Evolutionary conservation across 805 yeast species (phyloP).

Genomic region (Zygotorulaspora florentina): DNA sequence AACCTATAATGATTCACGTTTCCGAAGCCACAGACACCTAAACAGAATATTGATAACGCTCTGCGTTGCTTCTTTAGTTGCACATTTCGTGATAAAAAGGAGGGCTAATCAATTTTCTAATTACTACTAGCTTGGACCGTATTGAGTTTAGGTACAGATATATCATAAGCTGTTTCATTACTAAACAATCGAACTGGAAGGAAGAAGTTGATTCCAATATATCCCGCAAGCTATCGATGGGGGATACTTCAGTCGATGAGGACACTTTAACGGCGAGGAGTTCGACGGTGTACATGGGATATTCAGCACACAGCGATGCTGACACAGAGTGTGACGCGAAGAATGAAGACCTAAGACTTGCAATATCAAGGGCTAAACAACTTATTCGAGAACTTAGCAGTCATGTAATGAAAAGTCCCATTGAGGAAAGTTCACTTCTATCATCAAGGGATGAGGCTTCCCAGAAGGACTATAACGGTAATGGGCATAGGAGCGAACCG

Average conservation of each 20-base stretch:
- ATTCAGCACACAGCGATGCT: slow-evolving; percentile 3
- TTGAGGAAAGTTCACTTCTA: slow-evolving; percentile 5
- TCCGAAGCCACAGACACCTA: background rate
- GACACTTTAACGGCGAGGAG: background rate
- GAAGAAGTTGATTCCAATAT: too few species aligned
- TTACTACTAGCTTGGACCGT: too few species aligned
- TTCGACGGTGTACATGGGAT: background rate
- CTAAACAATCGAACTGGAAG: too few species aligned
- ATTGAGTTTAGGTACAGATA: background rate
- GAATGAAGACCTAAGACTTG: slow-evolving; percentile 2
- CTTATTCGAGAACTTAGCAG: slow-evolving; percentile 10
- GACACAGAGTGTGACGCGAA: slow-evolving; percentile 1
- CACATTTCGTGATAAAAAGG: too few species aligned
- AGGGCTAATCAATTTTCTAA: too few species aligned
- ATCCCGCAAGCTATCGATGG: background rate
- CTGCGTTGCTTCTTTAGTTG: background rate
- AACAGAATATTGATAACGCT: background rate
- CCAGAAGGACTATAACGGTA: background rate
- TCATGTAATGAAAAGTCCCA: slow-evolving; percentile 11
- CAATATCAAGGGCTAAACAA: slow-evolving; percentile 11
- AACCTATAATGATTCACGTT: background rate
- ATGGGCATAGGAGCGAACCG: background rate
- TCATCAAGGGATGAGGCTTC: background rate
- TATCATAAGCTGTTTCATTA: background rate
- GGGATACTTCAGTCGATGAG: background rate